Evolutionary conservation across 352 stramenopile genomes (phyloP), one percentile per base, ranked within the genome.

Genomic region (Saprolegnia parasitica): DNA sequence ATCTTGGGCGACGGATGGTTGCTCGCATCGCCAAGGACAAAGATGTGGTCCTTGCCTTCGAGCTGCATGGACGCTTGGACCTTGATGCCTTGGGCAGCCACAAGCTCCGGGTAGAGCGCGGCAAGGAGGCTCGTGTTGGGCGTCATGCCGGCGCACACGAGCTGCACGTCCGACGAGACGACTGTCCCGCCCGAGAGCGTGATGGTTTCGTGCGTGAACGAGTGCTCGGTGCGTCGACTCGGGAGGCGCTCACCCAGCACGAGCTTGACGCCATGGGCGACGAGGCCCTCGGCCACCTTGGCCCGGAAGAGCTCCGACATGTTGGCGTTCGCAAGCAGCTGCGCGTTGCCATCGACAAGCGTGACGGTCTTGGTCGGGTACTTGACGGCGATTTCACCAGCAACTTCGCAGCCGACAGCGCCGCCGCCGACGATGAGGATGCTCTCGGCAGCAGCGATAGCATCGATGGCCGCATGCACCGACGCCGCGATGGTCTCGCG

Each of bases 41-140:
- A 65, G 9, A 65, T 57, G 13, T 56, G 24, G 18, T 56, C 58
- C 10, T 65, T 16, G 56, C 75, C 74, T 65, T 81, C 78, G 32
- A 88, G 70, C 68, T 91, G 80, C 50, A 91, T 63, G 5, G 67
- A 15, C 15, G 56, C 71, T 29, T 85, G 87, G 40, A 89, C 81
- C 15, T 79, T 81, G 52, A 90, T 68, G 9, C 80, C 80, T 23
- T 68, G 61, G 0, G 78, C 73, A 0, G 70, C 77, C 42, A 65
- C 58, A 10, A 49, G 42, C 15, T 2, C 3, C 11, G 13, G 15
- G 60, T 57, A 4, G 3, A 60, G 18, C 2, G 58, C 35, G 24
- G 37, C 23, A 9, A 78, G 56, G 11, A 81, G 55, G n/a, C 42
- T 24, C 4, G 60, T 71, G 0, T 63, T 62, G 0, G 76, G 76